These are phyloP conservation scores for Dothidotthia symphoricarpi DNA, from an alignment of 2,329 filamentous ascomycete genomes.

Conservation along the genomic window DNA sequence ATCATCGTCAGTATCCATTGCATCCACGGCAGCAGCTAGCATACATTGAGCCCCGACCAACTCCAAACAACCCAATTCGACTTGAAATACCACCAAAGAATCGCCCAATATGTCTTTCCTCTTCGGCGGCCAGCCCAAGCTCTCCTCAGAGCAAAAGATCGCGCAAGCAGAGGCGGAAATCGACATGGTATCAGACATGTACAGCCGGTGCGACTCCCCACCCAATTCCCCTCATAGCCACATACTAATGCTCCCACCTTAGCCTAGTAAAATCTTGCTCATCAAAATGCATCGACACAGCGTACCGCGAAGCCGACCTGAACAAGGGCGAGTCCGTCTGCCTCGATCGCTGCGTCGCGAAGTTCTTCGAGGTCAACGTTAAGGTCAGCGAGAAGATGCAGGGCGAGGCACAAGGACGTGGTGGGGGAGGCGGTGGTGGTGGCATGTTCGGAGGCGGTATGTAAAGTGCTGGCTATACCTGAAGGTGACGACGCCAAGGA, in stretches of 20 bases:
- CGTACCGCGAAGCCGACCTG: constrained; percentile 93
- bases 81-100: background rate
- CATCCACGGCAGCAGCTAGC: background rate
- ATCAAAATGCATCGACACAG: constrained; percentile 85
- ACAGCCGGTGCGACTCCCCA: constrained; percentile 72
- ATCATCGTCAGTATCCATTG: constrained; percentile 4
- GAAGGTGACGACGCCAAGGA: background rate
- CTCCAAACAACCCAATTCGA: background rate
- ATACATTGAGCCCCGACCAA: background rate
- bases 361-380: constrained; percentile 98
- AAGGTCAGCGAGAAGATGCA: constrained; percentile 98
- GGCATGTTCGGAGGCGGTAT: constrained; percentile 31
- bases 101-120: constrained; percentile 39
- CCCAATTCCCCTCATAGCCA: background rate
- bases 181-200: constrained; percentile 97
- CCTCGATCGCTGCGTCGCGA: constrained; percentile 92
- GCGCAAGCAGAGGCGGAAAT: constrained; percentile 94
- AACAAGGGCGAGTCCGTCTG: constrained; percentile 99
- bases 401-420: constrained; percentile 69
- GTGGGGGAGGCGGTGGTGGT: constrained; percentile 18
- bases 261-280: constrained; percentile 87
- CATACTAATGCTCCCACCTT: constrained; percentile 3
- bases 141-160: constrained; percentile 95
- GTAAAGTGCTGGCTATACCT: constrained; percentile 10
- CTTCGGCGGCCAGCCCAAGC: constrained; percentile 69